Evolutionary conservation across 2,329 filamentous ascomycete genomes (phyloP).

Genomic region (Diaporthe destruens): DNA sequence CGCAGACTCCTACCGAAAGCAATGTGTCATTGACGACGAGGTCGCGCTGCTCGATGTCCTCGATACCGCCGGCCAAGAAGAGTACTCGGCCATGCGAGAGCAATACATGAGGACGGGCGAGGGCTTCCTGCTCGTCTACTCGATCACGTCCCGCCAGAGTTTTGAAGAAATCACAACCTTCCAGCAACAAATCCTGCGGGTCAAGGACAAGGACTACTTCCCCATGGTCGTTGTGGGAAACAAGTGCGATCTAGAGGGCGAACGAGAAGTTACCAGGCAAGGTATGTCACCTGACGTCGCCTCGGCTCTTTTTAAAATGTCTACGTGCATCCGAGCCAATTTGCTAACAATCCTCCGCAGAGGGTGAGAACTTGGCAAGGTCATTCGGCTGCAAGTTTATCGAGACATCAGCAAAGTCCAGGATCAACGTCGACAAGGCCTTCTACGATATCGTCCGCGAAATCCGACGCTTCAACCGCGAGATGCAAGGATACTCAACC

Average conservation of each 20-base stretch:
- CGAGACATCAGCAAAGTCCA: slow-evolving; percentile 97
- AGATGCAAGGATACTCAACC: slow-evolving; percentile 90
- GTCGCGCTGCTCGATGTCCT: slow-evolving; percentile 97
- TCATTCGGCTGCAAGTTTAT: slow-evolving; percentile 98
- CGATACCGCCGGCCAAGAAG: slow-evolving; percentile 97
- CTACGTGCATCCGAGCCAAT: slow-evolving; percentile 5
- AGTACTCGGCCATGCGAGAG: slow-evolving; percentile 99
- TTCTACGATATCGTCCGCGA: slow-evolving; percentile 99
- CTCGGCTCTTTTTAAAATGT: slow-evolving; percentile 20
- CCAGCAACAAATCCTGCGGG: slow-evolving; percentile 97
- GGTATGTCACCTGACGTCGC: slow-evolving; percentile 67
- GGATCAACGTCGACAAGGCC: slow-evolving; percentile 97
- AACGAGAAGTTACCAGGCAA: slow-evolving; percentile 91
- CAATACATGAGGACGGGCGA: slow-evolving; percentile 99
- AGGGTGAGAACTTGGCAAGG: slow-evolving; percentile 88
- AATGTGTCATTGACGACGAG: slow-evolving; percentile 98
- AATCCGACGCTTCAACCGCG: slow-evolving; percentile 98
- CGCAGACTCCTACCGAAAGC: slow-evolving; percentile 98
- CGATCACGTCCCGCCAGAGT: slow-evolving; percentile 95
- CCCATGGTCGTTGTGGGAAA: slow-evolving; percentile 99
- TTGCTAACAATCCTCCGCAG: slow-evolving; percentile 60
- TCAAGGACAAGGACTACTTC: slow-evolving; percentile 99
- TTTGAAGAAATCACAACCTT: slow-evolving; percentile 99
- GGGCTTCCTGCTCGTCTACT: slow-evolving; percentile 97
- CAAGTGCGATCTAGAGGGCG: slow-evolving; percentile 97